These are phyloP conservation scores for Rhizopogon rudus DNA, from an alignment of 768 basidiomycete species.

Conservation along the genomic window DNA sequence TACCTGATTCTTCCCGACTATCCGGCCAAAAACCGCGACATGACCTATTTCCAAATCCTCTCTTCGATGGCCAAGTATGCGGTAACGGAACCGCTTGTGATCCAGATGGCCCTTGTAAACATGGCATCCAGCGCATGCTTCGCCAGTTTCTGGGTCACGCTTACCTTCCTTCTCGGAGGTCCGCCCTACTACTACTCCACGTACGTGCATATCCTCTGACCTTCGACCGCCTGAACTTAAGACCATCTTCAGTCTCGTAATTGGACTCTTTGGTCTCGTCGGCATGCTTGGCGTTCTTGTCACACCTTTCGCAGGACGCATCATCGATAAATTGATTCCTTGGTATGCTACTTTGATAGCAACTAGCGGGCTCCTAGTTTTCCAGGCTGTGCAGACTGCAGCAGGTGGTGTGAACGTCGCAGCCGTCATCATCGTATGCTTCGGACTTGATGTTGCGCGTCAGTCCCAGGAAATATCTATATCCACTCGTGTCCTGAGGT, in stretches of 20 bases:
- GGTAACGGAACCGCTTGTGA: slow-evolving; percentile 71
- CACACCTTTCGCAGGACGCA: slow-evolving; percentile 64
- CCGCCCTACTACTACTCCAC: slow-evolving; percentile 73
- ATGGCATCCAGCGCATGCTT: slow-evolving; percentile 57
- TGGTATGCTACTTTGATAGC: slow-evolving; percentile 73
- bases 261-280: slow-evolving; percentile 71
- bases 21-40: slow-evolving; percentile 62
- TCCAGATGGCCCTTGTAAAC: slow-evolving; percentile 63
- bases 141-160: slow-evolving; percentile 62
- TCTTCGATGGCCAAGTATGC: slow-evolving; percentile 75
- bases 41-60: slow-evolving; percentile 66
- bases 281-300: slow-evolving; percentile 67
- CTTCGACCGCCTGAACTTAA: background rate
- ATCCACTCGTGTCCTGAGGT: slow-evolving; percentile 57
- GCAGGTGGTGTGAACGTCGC: slow-evolving; percentile 68
- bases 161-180: slow-evolving; percentile 79
- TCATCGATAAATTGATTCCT: slow-evolving; percentile 66
- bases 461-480: slow-evolving; percentile 71
- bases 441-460: slow-evolving; percentile 69
- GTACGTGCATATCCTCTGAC: slow-evolving; percentile 27
- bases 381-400: slow-evolving; percentile 60
- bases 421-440: slow-evolving; percentile 62
- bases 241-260: slow-evolving; percentile 35
- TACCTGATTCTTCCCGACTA: slow-evolving; percentile 76
- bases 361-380: slow-evolving; percentile 40